phyloP scores from a whole-genome alignment of 2,329 filamentous ascomycete species.

The Apiospora rasikravindrae region DNA sequence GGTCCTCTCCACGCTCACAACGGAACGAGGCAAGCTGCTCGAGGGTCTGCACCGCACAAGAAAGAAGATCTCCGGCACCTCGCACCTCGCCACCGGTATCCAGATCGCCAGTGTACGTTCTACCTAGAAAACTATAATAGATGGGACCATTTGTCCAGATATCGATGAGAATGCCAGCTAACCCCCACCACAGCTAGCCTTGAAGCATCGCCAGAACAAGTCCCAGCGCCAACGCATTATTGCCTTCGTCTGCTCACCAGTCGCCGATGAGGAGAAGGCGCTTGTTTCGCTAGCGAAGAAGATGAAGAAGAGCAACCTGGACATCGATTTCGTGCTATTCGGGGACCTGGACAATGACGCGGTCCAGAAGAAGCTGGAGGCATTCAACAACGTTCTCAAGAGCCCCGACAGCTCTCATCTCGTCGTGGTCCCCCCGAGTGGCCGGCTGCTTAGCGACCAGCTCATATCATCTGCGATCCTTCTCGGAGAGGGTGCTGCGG shows the following conservation, averaged over 20 bases:
- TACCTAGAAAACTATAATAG: not conserved
- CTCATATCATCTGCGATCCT: constrained; percentile 89
- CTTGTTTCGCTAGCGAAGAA: constrained; percentile 91
- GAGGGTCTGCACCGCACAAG: constrained; percentile 88
- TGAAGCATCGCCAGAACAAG: constrained; percentile 98
- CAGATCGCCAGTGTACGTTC: constrained; percentile 87
- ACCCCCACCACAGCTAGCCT: constrained; percentile 69
- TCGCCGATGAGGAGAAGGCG: constrained; percentile 87
- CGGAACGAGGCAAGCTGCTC: constrained; percentile 93
- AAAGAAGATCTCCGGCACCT: constrained; percentile 87
- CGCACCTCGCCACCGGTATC: constrained; percentile 90
- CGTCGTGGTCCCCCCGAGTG: constrained; percentile 87
- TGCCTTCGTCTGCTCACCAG: constrained; percentile 92
- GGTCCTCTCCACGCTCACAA: constrained; percentile 94
- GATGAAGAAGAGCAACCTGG: constrained; percentile 98
- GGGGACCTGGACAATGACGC: constrained; percentile 91
- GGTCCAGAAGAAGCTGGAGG: constrained; percentile 87
- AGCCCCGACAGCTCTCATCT: constrained; percentile 89
- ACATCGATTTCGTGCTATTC: constrained; percentile 93
- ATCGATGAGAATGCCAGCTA: constrained; percentile 4
- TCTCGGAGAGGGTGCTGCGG: constrained; percentile 75
- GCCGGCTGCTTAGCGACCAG: constrained; percentile 90
- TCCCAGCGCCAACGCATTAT: constrained; percentile 96
- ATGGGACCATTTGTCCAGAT: not conserved
- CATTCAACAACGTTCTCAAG: constrained; percentile 94